Conservation (phyloP, 2,329 filamentous ascomycete species). For the Albophoma yamanashiensis region DNA sequence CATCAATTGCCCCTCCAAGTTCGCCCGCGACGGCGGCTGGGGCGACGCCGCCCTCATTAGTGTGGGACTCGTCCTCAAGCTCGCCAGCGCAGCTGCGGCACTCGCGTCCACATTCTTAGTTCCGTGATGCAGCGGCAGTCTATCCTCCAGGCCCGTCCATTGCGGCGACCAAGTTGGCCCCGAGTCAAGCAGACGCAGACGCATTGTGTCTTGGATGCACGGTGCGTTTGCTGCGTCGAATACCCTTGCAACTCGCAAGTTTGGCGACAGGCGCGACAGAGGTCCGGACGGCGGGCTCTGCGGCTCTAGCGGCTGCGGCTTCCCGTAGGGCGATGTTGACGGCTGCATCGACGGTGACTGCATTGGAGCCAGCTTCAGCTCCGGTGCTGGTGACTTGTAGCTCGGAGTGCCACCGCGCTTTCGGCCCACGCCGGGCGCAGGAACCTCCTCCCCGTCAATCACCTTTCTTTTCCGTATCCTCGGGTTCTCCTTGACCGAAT, state of each 20-base stretch:
- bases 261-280: constrained; percentile 18
- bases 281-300: constrained; percentile 15
- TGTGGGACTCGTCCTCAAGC: constrained; percentile 11
- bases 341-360: constrained; percentile 11
- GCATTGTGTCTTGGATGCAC: constrained; percentile 12
- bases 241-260: constrained; percentile 12
- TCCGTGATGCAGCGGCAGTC: not conserved
- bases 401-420: constrained; percentile 4
- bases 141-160: not conserved
- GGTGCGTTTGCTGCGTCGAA: constrained; percentile 12
- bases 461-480: constrained; percentile 36
- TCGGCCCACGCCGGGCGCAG: constrained; percentile 6
- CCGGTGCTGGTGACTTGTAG: constrained; percentile 3
- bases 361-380: constrained; percentile 19
- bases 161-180: constrained; percentile 6
- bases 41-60: constrained; percentile 1
- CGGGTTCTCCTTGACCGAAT: constrained; percentile 38
- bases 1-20: constrained; percentile 6
- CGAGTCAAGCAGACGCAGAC: constrained; percentile 10
- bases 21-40: not conserved
- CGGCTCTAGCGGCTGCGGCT: constrained; percentile 19
- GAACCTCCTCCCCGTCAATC: constrained; percentile 27
- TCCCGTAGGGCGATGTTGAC: constrained; percentile 7
- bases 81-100: constrained; percentile 12
- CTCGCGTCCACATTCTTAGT: not conserved